These are phyloP conservation scores for Narthecium ossifragum DNA, from an alignment of 106 monocot species.

Conservation along the genomic window DNA sequence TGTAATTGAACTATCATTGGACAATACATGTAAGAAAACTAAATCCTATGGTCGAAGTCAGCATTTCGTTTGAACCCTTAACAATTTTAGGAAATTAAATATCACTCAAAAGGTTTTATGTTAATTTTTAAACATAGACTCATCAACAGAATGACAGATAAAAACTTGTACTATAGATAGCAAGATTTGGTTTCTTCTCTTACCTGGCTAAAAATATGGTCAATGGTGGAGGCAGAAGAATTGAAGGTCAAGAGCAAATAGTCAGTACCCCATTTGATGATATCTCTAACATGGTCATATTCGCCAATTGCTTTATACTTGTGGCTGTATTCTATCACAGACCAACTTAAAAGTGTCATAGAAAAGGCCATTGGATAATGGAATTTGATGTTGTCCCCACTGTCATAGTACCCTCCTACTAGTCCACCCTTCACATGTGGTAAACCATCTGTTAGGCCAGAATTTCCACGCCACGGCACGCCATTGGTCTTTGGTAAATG, in stretches of 20 bases:
- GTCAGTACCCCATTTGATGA: conserved; percentile 50
- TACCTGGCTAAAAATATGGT: conserved; percentile 32
- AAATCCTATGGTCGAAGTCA: no score
- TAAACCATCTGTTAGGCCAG: conserved; percentile 22
- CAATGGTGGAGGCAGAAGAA: conserved; percentile 30
- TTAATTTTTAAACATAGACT: no score
- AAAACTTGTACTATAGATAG: no score
- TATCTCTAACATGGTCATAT: conserved; percentile 32
- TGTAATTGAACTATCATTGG: no score
- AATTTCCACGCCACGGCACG: conserved; percentile 24
- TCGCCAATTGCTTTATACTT: conserved; percentile 41
- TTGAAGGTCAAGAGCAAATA: conserved; percentile 48
- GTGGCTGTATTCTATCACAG: conserved; percentile 41
- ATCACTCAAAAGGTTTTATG: no score
- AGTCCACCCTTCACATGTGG: conserved; percentile 21
- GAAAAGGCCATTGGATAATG: conserved; percentile 49
- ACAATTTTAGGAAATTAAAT: no score
- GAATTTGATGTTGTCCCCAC: conserved; percentile 57
- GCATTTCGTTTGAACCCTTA: no score
- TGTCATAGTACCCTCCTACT: conserved; percentile 52
- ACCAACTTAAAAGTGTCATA: conserved; percentile 41
- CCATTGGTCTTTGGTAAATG: conserved; percentile 27
- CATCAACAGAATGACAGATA: no score
- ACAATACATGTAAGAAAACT: no score
- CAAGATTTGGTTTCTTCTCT: background rate